Conservation (phyloP, 2,329 filamentous ascomycete species). For the Nemania sp. region DNA sequence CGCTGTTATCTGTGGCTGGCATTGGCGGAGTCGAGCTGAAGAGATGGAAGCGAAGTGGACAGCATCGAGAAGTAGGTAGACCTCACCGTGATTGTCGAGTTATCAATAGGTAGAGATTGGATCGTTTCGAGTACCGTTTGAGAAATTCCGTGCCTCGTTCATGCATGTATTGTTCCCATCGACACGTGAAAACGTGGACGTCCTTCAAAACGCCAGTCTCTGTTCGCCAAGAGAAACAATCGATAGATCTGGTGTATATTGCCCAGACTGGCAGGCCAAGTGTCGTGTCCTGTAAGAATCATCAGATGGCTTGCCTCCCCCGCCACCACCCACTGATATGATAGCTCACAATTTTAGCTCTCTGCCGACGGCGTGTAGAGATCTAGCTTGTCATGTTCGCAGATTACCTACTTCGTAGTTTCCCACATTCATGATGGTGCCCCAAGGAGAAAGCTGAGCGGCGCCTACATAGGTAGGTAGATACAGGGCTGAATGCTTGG, state of each 20-base stretch:
- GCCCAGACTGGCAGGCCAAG: background rate
- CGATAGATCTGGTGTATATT: background rate
- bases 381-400: background rate
- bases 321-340: background rate
- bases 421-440: background rate
- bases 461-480: background rate
- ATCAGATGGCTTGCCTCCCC: background rate
- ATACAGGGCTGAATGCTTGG: background rate
- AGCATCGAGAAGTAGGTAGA: too few species aligned
- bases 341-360: background rate
- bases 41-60: too few species aligned
- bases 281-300: background rate
- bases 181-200: too few species aligned
- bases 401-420: too few species aligned
- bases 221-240: background rate
- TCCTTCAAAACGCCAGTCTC: background rate
- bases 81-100: too few species aligned
- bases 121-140: too few species aligned
- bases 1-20: too few species aligned
- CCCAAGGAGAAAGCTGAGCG: background rate
- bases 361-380: background rate
- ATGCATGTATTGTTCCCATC: too few species aligned
- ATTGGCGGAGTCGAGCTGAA: too few species aligned
- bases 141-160: too few species aligned
- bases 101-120: too few species aligned